Conservation (phyloP, 345 rosid genomes). For the Mercurialis annua region DNA sequence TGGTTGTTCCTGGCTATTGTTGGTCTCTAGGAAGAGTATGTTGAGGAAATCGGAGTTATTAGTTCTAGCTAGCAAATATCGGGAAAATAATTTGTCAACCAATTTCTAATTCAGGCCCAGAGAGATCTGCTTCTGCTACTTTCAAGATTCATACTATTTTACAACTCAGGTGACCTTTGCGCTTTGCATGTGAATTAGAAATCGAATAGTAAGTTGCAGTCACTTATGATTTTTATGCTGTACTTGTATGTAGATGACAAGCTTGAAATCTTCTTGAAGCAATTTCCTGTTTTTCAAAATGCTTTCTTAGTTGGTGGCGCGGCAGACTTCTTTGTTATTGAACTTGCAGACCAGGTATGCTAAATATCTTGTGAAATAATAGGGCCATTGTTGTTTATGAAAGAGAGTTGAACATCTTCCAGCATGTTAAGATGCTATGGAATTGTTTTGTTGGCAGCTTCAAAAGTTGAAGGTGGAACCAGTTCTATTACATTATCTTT, state of each 20-base stretch:
- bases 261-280: conserved; percentile 67
- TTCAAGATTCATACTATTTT: conserved; percentile 87
- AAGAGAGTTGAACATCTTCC: neutral
- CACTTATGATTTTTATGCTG: conserved; percentile 16
- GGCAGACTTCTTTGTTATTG: conserved; percentile 84
- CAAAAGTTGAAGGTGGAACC: conserved; percentile 98
- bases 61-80: neutral
- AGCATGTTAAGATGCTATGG: conserved; percentile 7
- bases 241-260: conserved; percentile 87
- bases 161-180: conserved; percentile 61
- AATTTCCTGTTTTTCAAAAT: conserved; percentile 71
- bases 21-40: neutral
- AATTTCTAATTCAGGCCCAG: conserved; percentile 58
- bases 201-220: conserved; percentile 6
- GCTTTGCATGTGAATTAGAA: neutral
- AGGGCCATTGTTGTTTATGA: neutral
- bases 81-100: neutral
- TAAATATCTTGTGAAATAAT: neutral
- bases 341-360: conserved; percentile 91
- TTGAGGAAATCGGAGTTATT: conserved; percentile 3
- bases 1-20: no score
- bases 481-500: conserved; percentile 81
- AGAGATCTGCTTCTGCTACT: conserved; percentile 75
- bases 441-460: conserved; percentile 46
- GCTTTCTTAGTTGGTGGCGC: conserved; percentile 89